Evolutionary conservation across 768 basidiomycete genomes (phyloP).

Genomic region (Leucocoprinus leucothites): DNA sequence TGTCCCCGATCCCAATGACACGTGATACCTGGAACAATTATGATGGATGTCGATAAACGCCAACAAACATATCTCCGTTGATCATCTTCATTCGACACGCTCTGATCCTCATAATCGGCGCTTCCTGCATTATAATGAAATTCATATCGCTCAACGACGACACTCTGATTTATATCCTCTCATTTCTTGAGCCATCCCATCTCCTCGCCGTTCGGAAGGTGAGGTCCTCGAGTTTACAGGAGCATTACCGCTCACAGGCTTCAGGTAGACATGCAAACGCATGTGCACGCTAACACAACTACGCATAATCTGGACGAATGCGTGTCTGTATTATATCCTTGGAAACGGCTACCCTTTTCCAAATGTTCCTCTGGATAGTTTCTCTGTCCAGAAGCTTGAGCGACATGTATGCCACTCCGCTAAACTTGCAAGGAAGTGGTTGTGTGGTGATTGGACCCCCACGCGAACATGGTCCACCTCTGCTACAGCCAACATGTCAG

Average conservation of each 20-base stretch:
- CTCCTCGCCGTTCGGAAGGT: slow-evolving; percentile 44
- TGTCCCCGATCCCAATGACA: too few species aligned
- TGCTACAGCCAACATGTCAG: slow-evolving; percentile 35
- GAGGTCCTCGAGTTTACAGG: slow-evolving; percentile 4
- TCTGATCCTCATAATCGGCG: neutral
- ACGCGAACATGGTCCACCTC: slow-evolving; percentile 22
- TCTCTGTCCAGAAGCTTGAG: slow-evolving; percentile 44
- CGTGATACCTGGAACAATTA: too few species aligned
- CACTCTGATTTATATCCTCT: slow-evolving; percentile 27
- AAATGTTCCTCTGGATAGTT: slow-evolving; percentile 25
- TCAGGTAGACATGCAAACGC: slow-evolving; percentile 47
- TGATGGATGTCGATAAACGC: too few species aligned
- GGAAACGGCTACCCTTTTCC: slow-evolving; percentile 50
- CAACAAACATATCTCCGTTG: too few species aligned
- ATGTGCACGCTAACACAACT: slow-evolving; percentile 40
- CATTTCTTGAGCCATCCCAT: slow-evolving; percentile 32
- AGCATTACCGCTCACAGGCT: neutral
- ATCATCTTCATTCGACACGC: too few species aligned
- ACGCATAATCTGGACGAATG: slow-evolving; percentile 56
- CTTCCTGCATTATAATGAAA: neutral
- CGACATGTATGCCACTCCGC: slow-evolving; percentile 40
- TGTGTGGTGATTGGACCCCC: slow-evolving; percentile 15
- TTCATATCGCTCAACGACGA: slow-evolving; percentile 23
- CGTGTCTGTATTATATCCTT: slow-evolving; percentile 41
- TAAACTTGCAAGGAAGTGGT: slow-evolving; percentile 50